Evolutionary conservation across 441 rosid genomes (phyloP).

Genomic region (Kokia cookei): DNA sequence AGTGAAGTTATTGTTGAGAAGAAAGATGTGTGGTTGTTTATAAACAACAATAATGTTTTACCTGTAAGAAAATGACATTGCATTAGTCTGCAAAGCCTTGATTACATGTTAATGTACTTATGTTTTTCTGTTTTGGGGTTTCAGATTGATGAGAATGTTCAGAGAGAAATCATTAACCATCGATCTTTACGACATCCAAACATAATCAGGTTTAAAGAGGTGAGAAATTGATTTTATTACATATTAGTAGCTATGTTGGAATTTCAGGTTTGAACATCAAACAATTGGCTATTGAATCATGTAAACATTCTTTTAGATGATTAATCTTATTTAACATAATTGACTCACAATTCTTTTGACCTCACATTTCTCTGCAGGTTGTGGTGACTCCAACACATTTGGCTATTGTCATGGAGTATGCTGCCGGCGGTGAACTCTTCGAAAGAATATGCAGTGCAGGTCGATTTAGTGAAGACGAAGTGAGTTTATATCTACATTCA

Average conservation of each 20-base stretch:
- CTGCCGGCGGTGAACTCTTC: slow-evolving; percentile 95
- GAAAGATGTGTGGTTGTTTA: background rate
- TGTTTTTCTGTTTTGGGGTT: slow-evolving; percentile 11
- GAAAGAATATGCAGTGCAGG: slow-evolving; percentile 85
- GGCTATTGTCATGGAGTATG: slow-evolving; percentile 90
- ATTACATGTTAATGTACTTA: background rate
- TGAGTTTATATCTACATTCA: slow-evolving; percentile 7
- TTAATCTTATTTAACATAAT: background rate
- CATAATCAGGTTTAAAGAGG: slow-evolving; percentile 70
- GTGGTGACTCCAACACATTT: slow-evolving; percentile 73
- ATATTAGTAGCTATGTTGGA: background rate
- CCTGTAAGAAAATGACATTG: too few species aligned
- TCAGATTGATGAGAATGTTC: slow-evolving; percentile 76
- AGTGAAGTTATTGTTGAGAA: background rate
- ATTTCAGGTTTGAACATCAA: background rate
- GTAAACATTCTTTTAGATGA: background rate
- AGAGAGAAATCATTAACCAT: slow-evolving; percentile 70
- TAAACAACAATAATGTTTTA: too few species aligned
- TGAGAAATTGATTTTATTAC: slow-evolving; percentile 8
- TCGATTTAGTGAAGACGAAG: slow-evolving; percentile 96
- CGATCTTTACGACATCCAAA: slow-evolving; percentile 66
- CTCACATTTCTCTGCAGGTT: slow-evolving; percentile 35
- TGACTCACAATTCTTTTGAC: background rate
- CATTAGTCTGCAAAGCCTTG: too few species aligned
- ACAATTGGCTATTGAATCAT: background rate